Base-by-base conservation (phyloP, 2,329 filamentous ascomycete genomes). In the Chaetomium sp. region DNA sequence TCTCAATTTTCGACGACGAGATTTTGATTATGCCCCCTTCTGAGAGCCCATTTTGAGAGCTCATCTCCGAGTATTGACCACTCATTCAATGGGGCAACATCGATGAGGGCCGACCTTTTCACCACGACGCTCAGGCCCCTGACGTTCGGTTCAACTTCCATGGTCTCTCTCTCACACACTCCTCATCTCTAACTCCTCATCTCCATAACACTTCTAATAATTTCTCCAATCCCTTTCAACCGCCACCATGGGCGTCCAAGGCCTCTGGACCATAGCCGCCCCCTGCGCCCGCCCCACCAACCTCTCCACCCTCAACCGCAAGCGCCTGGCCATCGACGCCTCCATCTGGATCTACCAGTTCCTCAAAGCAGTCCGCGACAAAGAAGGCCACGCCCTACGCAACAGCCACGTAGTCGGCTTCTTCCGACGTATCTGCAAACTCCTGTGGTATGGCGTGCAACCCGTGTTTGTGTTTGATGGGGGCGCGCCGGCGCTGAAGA, bases 261-360 rank as follows among this genome's bases (percentile, higher is more conserved):
- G 91, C 62, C 89, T 99, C 62, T 99, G 94, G 94, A 92, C 89
- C 61, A 90, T 99, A 52, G 79, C 97, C 62, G 89, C 96, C 73
- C 94, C 94, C 46, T 96, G 91, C 69, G 94, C 94, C 48, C 88
- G 94, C 40, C 95, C 94, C 19, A 95, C 95, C 60, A 96, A 96
- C 71, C 87, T 99, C 65, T 91, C 95, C 65, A 96, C 92, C 11
- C 84, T 99, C 58, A 97, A 97, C 71, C 89, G 88, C 64, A 96
- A 96, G 74, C 90, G 94, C 12, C 87, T 99, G 49, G 95, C 94
- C 47, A 90, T 99, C 63, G 94, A 99, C 74, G 94, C 95, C 56
- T 96, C 91, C 10, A 99, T 99, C 69, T 99, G 94, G 94, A 97
- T 99, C 65, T 99, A 99, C 78, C 94, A 99, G 69, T 99, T 99